These are phyloP conservation scores for Metschnikowia baotianmanensis DNA, from an alignment of 805 yeast genomes.

Conservation along the genomic window DNA sequence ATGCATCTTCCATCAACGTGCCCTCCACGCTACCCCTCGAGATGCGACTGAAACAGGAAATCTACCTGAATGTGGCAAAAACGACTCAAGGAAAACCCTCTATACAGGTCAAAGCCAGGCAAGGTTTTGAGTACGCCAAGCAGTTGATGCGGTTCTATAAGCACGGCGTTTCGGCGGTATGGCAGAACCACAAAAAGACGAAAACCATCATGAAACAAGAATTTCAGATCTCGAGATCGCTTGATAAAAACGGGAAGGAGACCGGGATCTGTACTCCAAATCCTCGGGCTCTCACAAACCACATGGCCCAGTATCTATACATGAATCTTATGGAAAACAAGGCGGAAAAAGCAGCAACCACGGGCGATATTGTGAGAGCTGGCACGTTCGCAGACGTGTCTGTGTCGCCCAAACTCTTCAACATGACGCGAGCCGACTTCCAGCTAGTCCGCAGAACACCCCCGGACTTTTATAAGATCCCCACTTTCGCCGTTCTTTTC, in stretches of 20 bases:
- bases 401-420: conserved; percentile 25
- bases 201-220: conserved; percentile 18
- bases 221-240: conserved; percentile 20
- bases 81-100: conserved; percentile 19
- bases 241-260: conserved; percentile 25
- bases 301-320: conserved; percentile 35
- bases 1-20: conserved; percentile 4
- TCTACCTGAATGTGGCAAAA: conserved; percentile 25
- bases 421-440: conserved; percentile 47
- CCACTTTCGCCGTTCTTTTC: conserved; percentile 48
- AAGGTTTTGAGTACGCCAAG: conserved; percentile 45
- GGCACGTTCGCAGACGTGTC: conserved; percentile 7
- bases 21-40: conserved; percentile 32
- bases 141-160: conserved; percentile 51
- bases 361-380: conserved; percentile 22
- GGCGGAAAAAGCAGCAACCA: conserved; percentile 19
- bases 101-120: conserved; percentile 28
- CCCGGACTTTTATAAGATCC: conserved; percentile 50
- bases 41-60: conserved; percentile 26
- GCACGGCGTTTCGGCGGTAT: conserved; percentile 54
- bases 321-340: conserved; percentile 37
- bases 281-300: conserved; percentile 34
- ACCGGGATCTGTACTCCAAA: conserved; percentile 29
- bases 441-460: conserved; percentile 51
- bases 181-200: conserved; percentile 38